These are phyloP conservation scores for Rhododendron simsii DNA, from an alignment of 148 eudicot species.

Conservation along the genomic window DNA sequence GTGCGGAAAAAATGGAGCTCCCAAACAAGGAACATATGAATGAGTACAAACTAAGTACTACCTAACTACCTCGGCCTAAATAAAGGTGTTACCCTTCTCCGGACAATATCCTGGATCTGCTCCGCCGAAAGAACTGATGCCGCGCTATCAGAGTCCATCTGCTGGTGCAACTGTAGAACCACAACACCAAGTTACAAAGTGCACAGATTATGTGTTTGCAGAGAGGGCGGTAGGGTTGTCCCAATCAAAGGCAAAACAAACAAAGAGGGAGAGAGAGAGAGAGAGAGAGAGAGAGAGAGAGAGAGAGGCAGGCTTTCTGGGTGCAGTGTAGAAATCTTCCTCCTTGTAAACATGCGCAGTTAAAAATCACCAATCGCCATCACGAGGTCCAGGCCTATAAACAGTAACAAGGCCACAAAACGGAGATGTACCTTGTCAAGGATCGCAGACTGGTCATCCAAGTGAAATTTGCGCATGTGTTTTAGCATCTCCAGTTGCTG, in stretches of 20 bases:
- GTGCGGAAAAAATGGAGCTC: not conserved
- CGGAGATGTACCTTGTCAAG: slow-evolving; percentile 57
- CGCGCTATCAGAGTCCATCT: slow-evolving; percentile 59
- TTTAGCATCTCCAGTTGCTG: slow-evolving; percentile 93
- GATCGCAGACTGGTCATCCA: slow-evolving; percentile 75
- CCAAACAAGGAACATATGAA: not conserved
- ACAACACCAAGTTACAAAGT: not conserved
- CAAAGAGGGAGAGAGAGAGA: not conserved
- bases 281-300: not conserved
- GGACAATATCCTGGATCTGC: slow-evolving; percentile 51
- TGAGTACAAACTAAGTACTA: not conserved
- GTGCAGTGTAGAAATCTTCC: not conserved
- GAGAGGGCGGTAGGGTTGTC: not conserved
- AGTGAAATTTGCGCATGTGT: slow-evolving; percentile 65
- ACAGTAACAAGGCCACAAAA: not conserved
- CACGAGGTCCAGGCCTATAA: not conserved
- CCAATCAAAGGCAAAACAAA: not conserved
- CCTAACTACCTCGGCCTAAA: slow-evolving; percentile 28
- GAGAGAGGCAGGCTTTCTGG: not conserved
- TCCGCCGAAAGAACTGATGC: slow-evolving; percentile 60
- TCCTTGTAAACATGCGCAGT: not conserved
- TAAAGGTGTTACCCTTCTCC: slow-evolving; percentile 38
- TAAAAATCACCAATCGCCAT: not conserved
- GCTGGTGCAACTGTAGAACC: slow-evolving; percentile 58
- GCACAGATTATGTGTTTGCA: not conserved